Conservation (phyloP, 2,329 filamentous ascomycete genomes). For the Aspergillus sclerotialis region DNA sequence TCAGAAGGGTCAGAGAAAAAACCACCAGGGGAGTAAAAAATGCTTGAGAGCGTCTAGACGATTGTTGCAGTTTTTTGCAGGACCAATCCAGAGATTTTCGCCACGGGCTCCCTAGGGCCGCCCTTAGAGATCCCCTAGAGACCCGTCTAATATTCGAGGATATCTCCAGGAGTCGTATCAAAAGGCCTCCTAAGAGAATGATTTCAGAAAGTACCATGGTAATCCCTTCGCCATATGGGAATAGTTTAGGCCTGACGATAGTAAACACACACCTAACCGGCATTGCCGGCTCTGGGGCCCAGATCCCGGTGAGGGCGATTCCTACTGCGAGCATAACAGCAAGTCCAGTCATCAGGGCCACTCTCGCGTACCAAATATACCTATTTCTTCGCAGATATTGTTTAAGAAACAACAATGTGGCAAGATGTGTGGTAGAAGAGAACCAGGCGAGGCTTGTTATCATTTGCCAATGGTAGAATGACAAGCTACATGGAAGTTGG, state of each 20-base stretch:
- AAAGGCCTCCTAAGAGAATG: not conserved
- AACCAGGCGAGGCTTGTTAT: constrained; percentile 1
- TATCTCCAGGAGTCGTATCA: not conserved
- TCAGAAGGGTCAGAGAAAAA: not conserved
- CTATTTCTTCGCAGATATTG: not conserved
- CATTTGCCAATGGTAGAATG: constrained; percentile 1
- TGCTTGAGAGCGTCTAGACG: not conserved
- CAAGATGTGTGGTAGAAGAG: not conserved
- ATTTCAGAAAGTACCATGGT: not conserved
- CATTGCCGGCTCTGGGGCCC: too few species aligned
- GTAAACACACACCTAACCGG: not conserved
- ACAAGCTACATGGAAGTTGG: not conserved
- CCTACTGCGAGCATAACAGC: constrained; percentile 1
- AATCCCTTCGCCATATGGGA: not conserved
- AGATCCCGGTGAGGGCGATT: not conserved
- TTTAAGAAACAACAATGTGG: not conserved
- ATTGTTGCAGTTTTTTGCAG: not conserved
- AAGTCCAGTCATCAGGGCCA: not conserved
- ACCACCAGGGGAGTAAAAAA: not conserved
- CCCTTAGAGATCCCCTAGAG: not conserved
- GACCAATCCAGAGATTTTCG: not conserved
- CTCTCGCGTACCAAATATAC: not conserved
- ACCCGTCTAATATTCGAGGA: not conserved
- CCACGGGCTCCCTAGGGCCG: not conserved
- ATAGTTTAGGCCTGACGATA: not conserved